Base-by-base conservation (phyloP, 495 filamentous ascomycete genomes). In the Thermothielavioides terrestris region DNA sequence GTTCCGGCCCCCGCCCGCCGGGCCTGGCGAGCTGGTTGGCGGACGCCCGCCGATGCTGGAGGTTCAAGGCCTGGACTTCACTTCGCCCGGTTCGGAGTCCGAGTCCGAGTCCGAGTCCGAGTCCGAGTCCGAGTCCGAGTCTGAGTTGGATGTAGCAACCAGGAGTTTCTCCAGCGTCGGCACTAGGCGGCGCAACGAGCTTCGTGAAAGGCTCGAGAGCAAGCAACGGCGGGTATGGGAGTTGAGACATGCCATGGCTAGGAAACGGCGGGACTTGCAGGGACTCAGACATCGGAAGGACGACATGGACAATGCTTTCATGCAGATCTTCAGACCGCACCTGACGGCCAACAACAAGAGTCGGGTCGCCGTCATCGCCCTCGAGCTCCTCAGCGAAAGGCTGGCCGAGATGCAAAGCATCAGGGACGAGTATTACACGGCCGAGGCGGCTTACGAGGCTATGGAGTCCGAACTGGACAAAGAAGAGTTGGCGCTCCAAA, bases 251-350 rank as follows among this genome's bases (percentile, higher is more conserved):
- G 39, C 34, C 0, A 58, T 63, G 52, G 35, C 46, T 4, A 20
- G 35, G 14, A 63, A 56, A 38, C 56, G 65, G 11, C 46, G 38
- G 10, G 55, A 57, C 14, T 31, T 62, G 14, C 53, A 37, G 14
- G 31, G 49, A 3, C 35, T 58, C 6, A 57, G 62, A 1, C 50
- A 32, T 11, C 14, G 32, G 17, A 64, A 51, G 34, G 56, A 55
- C 38, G 34, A 37, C 10, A 37, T 50, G 11, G 63, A 68, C 44
- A 63, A 65, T 31, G 52, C 40, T 0, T 60, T 64, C 14, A 62
- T 68, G 61, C 43, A 60, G 17, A 25, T 56, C 4, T 22, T 68
- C 11, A 38, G 59, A 36, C 56, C 59, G 0, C 53, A 55, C 7
- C 35, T 65, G n/a, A 45, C 27, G 14, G 37, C 56, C 8, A 47